Evolutionary conservation across 2,329 filamentous ascomycete species (phyloP), one percentile per base, ranked within the genome.

Genomic region (Ilyonectria mors-panacis): DNA sequence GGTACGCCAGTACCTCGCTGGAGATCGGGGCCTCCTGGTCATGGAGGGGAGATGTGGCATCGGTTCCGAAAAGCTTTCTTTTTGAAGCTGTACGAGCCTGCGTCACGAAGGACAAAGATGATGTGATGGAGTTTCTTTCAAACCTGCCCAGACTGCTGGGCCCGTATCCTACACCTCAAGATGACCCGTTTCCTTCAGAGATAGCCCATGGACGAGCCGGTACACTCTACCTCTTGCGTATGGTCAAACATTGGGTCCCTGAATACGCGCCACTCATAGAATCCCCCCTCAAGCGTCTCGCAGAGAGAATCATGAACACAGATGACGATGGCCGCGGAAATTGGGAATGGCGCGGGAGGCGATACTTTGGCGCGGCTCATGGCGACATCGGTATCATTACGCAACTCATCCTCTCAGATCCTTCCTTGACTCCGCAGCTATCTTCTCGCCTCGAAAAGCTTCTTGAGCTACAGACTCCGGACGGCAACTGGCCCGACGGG

Each of bases 331-430:
- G 77, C 6, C 77, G 79, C 44, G 79, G 76, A 6, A 77, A 79
- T 1, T 93, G 91, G 92, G 85, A 84, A 68, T 93, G 89, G 88
- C 86, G 89, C 66, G 87, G 86, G 15, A 88, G 88, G 71, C 76
- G 81, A 19, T 92, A 92, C 73, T 82, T 92, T 39, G 92, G 92
- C 1, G 89, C 91, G 6, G 88, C 87, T 0, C 91, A 94, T 74
- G 92, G 92, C 8, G 85, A 88, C 13, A 87, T 93, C 28, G 90
- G 92, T 5, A 93, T 92, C 76, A 85, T 94, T 63, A 90, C 88
- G n/a, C 92, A 94, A 77, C 81, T 93, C 15, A 85, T 92, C 2
- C 81, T 87, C 23, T 89, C 89, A 2, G 85, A 86, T 62, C 86
- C 88, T 0, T 79, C 81, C 6, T 84, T 87, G 68, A 89, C 90